Percentiles rank a stretch among this genome's conserved stretches.
Evolutionary conservation across 1,284 basidiomycete genomes (phyloP).

Genomic region (Tilletiopsis washingtonensis): DNA sequence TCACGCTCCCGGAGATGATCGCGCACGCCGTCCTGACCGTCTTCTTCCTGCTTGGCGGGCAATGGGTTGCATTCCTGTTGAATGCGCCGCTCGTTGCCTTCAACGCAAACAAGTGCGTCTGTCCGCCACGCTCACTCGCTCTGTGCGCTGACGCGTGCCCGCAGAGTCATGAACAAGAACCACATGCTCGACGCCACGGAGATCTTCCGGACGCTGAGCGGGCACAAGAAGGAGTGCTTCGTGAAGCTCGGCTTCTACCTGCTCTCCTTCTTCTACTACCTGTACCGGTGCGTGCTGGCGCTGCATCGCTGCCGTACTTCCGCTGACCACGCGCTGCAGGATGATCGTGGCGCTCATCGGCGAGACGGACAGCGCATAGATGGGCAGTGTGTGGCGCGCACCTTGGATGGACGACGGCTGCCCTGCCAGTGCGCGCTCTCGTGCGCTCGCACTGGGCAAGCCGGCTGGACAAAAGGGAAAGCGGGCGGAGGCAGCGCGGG

Average conservation of each 20-base stretch:
- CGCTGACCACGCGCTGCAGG: background rate
- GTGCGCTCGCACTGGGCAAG: too few species aligned
- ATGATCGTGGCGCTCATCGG: background rate
- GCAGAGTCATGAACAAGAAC: constrained; percentile 81
- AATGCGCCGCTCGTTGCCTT: constrained; percentile 83
- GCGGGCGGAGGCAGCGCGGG: too few species aligned
- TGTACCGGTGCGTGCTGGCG: constrained; percentile 21
- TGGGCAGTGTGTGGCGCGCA: too few species aligned
- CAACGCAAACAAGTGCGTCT: constrained; percentile 76
- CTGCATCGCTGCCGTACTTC: background rate
- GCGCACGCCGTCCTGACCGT: constrained; percentile 74
- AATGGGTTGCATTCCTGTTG: constrained; percentile 88
- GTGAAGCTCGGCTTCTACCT: constrained; percentile 46
- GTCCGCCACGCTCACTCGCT: background rate
- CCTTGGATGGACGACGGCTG: too few species aligned
- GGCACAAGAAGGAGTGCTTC: constrained; percentile 87
- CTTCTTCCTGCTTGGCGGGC: constrained; percentile 62
- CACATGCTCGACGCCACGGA: constrained; percentile 99
- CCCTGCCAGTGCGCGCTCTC: too few species aligned
- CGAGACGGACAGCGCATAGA: too few species aligned
- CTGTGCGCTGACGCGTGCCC: constrained; percentile 49
- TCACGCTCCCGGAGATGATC: constrained; percentile 92
- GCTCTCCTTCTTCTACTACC: constrained; percentile 46
- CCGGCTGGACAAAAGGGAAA: too few species aligned
- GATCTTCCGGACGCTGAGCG: constrained; percentile 88